Evolutionary conservation across 192 early-diverging fungal species (phyloP).

Genomic region (Geosiphon pyriformis): DNA sequence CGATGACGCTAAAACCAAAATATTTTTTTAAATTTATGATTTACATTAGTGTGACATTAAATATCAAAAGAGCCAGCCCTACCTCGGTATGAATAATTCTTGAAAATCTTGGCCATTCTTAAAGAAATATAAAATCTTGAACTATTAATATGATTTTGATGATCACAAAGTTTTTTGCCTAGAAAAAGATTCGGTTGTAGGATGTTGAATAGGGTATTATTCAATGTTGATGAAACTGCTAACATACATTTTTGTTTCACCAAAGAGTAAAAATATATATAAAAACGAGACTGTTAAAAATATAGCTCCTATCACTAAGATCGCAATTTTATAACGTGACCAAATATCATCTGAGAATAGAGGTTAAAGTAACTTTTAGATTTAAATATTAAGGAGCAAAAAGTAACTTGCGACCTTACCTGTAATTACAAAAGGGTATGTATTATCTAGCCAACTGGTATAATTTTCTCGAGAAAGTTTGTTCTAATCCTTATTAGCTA

Average conservation of each 20-base stretch:
- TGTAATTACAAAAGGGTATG: background rate
- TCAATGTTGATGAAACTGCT: background rate
- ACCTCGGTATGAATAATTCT: background rate
- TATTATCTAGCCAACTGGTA: background rate
- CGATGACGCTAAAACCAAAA: background rate
- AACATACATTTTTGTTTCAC: background rate
- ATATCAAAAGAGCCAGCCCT: no score
- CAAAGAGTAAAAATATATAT: background rate
- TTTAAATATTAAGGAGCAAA: background rate
- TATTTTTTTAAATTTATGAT: no score
- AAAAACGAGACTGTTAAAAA: background rate
- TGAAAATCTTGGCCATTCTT: background rate
- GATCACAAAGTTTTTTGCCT: background rate
- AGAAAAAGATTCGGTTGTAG: no score
- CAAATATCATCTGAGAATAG: background rate
- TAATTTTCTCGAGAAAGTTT: background rate
- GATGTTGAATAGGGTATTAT: no score
- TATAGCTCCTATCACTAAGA: no score
- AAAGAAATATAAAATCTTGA: background rate
- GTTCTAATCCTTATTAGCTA: background rate
- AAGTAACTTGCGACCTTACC: background rate
- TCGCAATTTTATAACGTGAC: no score
- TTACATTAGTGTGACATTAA: no score
- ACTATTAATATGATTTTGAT: background rate
- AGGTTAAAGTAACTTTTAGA: no score